A percentile compares a stretch with the other conserved stretches of the same genome.
These are phyloP conservation scores for Zymoseptoria passerinii DNA, from an alignment of 2,329 filamentous ascomycete genomes.

Conservation along the genomic window DNA sequence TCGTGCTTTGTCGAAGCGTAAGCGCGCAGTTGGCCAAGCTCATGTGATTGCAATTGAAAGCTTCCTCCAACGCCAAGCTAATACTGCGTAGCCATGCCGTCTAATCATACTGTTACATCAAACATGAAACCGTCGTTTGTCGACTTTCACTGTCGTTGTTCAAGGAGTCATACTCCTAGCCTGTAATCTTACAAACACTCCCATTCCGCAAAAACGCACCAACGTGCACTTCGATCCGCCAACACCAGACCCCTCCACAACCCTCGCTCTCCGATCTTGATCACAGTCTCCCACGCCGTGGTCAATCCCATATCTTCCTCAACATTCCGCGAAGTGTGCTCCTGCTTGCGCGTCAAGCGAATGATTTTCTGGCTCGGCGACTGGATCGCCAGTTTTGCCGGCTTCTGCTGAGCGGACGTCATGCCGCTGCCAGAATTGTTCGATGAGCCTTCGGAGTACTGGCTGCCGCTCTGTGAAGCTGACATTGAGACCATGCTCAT, in stretches of 20 bases:
- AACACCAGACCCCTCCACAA: slow-evolving; percentile 74
- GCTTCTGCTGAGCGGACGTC: slow-evolving; percentile 55
- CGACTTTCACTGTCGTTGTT: background rate
- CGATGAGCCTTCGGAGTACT: slow-evolving; percentile 43
- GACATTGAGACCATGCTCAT: slow-evolving; percentile 52
- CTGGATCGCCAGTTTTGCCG: slow-evolving; percentile 91
- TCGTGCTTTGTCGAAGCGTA: no score
- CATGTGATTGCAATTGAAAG: background rate
- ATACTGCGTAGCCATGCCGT: background rate
- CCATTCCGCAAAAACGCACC: slow-evolving; percentile 93
- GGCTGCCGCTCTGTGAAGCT: slow-evolving; percentile 44
- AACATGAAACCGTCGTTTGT: background rate
- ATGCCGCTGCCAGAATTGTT: slow-evolving; percentile 48
- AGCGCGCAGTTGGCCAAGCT: background rate
- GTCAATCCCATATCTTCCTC: slow-evolving; percentile 57
- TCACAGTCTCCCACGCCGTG: slow-evolving; percentile 79
- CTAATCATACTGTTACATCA: background rate
- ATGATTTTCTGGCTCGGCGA: slow-evolving; percentile 91
- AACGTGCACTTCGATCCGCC: slow-evolving; percentile 73
- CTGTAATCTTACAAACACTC: slow-evolving; percentile 40
- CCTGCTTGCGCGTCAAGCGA: slow-evolving; percentile 64
- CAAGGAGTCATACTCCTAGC: background rate
- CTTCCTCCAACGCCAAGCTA: background rate
- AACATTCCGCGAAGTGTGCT: slow-evolving; percentile 50
- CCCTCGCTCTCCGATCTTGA: slow-evolving; percentile 77